A percentile compares a stretch with the other conserved stretches of the same genome.
Evolutionary conservation across 768 basidiomycete genomes (phyloP).

Genomic region (Hebeloma cylindrosporum): DNA sequence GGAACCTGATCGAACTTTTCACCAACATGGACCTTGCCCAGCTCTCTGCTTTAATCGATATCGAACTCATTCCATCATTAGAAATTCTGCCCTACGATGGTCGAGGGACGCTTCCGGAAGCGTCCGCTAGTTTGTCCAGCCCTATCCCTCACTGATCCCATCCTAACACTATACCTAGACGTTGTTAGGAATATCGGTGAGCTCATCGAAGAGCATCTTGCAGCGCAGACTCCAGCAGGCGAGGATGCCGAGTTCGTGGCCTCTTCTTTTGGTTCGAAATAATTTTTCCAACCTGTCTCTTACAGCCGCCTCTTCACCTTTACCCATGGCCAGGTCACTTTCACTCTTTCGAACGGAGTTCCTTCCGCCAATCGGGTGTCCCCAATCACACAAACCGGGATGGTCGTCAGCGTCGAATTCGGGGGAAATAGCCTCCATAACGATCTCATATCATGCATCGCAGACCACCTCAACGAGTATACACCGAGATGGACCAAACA

Average conservation of each 20-base stretch:
- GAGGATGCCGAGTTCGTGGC: conserved; percentile 34
- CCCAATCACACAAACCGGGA: conserved; percentile 34
- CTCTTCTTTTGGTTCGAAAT: neutral
- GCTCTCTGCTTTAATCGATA: conserved; percentile 55
- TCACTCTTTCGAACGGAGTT: too few relatives aligned
- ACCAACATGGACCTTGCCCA: conserved; percentile 68
- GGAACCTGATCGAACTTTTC: conserved; percentile 64
- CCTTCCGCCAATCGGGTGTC: too few relatives aligned
- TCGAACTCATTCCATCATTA: conserved; percentile 48
- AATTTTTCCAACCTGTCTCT: conserved; percentile 12
- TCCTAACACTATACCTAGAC: conserved; percentile 31
- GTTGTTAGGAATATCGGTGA: conserved; percentile 46
- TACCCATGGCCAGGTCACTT: conserved; percentile 47
- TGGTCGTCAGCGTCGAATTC: conserved; percentile 54
- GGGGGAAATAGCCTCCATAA: conserved; percentile 42
- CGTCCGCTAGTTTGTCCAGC: conserved; percentile 18
- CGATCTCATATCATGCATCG: conserved; percentile 60
- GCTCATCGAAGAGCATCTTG: conserved; percentile 45
- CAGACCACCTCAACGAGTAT: conserved; percentile 38
- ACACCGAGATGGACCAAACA: conserved; percentile 36
- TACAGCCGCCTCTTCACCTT: conserved; percentile 53
- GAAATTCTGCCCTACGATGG: conserved; percentile 38
- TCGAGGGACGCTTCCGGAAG: conserved; percentile 25
- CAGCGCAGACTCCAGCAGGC: conserved; percentile 34
- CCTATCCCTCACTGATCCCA: neutral